Base-by-base conservation (phyloP, 208 protist genomes). In the Acanthamoeba sp. region DNA sequence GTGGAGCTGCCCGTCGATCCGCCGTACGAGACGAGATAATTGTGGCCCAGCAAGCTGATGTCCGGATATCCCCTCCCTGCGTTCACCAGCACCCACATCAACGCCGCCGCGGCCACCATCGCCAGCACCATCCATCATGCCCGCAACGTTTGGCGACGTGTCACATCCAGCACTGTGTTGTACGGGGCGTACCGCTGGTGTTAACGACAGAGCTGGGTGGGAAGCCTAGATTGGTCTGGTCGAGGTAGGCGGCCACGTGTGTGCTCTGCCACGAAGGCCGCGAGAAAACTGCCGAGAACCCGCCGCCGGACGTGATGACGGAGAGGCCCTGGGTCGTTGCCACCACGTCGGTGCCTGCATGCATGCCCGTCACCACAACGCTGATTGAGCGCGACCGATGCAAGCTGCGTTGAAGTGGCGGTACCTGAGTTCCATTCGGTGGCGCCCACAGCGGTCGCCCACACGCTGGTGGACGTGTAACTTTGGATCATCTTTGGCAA, bases 1-100 rank as follows among this genome's bases (percentile, higher is more conserved):
- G 69, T 80, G 29, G 6, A 7, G 62, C 6, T 76, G 18, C 32
- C 29, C 0, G n/a, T 40, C 22, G 29, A 6, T 24, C 66, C 66
- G 66, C 27, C 29, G 66, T 42, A 76, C 12, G 36, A 9, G 29
- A 76, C 66, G 0, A 7, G 32, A 20, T 76, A 76, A 29, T 42
- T 14, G 66, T 76, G 66, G 10, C 66, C 66, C 66, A 76, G 66
- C 36, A 76, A 38, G 36, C 66, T 76, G n/a, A 76, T 36, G n/a
- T 76, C 66, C 16, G 66, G 66, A 38, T 40, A 76, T 0, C 22
- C 66, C 16, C 66, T 29, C 1, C 29, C 66, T 76, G 62, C 0
- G 10, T 24, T 10, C 12, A 32, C 22, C 66, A 1, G n/a, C n/a
- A n/a, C n/a, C n/a, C 66, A 76, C 27, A 0, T 40, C n/a, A 16